A percentile compares a stretch with the other conserved stretches of the same genome.
Evolutionary conservation across 2,329 filamentous ascomycete genomes (phyloP).

Genomic region (Thielaviopsis punctulata): DNA sequence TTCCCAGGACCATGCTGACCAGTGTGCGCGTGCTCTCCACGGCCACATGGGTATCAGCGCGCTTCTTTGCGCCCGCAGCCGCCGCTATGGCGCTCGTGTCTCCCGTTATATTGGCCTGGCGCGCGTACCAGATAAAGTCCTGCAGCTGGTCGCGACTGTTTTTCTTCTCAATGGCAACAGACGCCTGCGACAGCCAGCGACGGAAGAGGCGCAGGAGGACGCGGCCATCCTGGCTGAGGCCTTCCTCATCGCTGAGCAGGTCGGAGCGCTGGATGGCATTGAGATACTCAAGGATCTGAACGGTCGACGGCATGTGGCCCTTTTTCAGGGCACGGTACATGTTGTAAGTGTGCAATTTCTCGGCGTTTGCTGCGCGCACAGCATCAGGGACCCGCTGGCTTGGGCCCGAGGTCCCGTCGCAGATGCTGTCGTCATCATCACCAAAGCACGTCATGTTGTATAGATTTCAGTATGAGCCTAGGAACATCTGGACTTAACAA

Average conservation of each 20-base stretch:
- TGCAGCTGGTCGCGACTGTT: conserved; percentile 75
- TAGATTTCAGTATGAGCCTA: background rate
- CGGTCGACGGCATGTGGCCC: conserved; percentile 84
- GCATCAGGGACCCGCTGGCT: conserved; percentile 15
- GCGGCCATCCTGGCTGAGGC: conserved; percentile 61
- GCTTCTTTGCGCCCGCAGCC: conserved; percentile 44
- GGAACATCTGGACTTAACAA: background rate
- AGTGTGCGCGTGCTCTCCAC: conserved; percentile 73
- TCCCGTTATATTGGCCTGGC: conserved; percentile 53
- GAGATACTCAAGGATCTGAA: conserved; percentile 65
- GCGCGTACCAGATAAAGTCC: conserved; percentile 75
- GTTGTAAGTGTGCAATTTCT: conserved; percentile 87
- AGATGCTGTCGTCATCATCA: conserved; percentile 2
- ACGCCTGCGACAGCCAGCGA: conserved; percentile 61
- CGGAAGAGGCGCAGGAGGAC: conserved; percentile 54
- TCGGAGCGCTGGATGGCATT: conserved; percentile 63
- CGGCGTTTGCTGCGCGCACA: conserved; percentile 59
- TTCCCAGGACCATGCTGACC: conserved; percentile 68
- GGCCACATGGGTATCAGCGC: conserved; percentile 40
- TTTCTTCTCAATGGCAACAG: conserved; percentile 67
- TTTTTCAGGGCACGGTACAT: conserved; percentile 68
- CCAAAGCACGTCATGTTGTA: conserved; percentile 1
- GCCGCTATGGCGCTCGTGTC: conserved; percentile 47
- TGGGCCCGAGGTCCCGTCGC: background rate
- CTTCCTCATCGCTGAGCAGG: conserved; percentile 10